Base-by-base conservation (phyloP, 2,329 filamentous ascomycete genomes). In the Talaromyces verruculosus region DNA sequence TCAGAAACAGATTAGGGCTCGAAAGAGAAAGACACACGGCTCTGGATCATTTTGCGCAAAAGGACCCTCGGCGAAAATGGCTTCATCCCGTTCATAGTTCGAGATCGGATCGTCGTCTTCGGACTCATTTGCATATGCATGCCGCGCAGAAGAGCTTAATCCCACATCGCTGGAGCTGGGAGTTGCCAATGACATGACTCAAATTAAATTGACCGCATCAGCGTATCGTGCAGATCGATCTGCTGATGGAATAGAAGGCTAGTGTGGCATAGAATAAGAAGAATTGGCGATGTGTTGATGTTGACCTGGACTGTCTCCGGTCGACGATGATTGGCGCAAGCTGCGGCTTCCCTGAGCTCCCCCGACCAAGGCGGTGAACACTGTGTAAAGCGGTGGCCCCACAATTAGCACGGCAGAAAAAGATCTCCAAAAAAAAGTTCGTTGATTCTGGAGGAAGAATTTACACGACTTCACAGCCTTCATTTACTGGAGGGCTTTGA, bases 11-110 rank as follows among this genome's bases (percentile, higher is more conserved):
- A 5, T 13, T 2, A 19, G 22, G 7, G 5, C 33, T 28, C 4
- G 4, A 22, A 35, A 15, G 37, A n/a, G 22, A 51, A 53, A 35
- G 68, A 64, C 76, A 69, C 69, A 80, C 78, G 75, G 77, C 55
- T 79, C 76, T 67, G 71, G 67, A 58, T 76, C 68, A 63, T 71
- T 67, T 61, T 78, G 76, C 61, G 68, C 69, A 53, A 75, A 69
- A 61, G 75, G 67, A 65, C 74, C 72, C 67, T 71, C 70, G 22
- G 67, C 66, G 10, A 73, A 65, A 11, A 70, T 57, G 25, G 66
- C 60, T 62, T 69, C 69, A 45, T 72, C 69, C 30, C 68, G 70
- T 58, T 69, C 65, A 43, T 69, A 68, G 35, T 69, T 68, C 25
- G 69, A 68, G 49, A 68, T 62, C 55, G 61, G 61, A 68, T 72